Percentiles rank a stretch among this genome's conserved stretches.
Evolutionary conservation across 208 protist genomes (phyloP).

Genomic region (Crithidia bombi): DNA sequence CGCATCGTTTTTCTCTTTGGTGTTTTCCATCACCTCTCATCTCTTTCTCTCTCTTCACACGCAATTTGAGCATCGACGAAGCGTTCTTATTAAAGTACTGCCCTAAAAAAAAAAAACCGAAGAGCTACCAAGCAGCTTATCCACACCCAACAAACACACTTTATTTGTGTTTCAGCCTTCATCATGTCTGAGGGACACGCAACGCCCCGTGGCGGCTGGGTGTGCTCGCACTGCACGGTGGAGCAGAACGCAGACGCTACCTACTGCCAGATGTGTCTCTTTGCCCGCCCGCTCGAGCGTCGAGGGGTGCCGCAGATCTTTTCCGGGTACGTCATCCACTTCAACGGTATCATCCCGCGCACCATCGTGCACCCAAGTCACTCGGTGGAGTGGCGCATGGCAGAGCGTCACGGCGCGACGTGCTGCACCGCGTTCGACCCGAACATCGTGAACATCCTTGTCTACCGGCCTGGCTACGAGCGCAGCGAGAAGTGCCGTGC

Average conservation of each 20-base stretch:
- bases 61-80: too few species aligned
- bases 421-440: constrained; percentile 70
- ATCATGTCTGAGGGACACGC: constrained; percentile 7
- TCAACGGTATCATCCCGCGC: constrained; percentile 90
- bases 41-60: too few species aligned
- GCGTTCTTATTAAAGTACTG: too few species aligned
- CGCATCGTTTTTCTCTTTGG: too few species aligned
- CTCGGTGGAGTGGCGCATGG: constrained; percentile 91
- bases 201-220: constrained; percentile 37
- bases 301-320: constrained; percentile 86
- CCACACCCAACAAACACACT: too few species aligned
- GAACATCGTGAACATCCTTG: constrained; percentile 61
- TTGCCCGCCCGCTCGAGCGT: constrained; percentile 69
- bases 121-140: too few species aligned
- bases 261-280: constrained; percentile 77
- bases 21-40: too few species aligned
- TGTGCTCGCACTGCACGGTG: constrained; percentile 62
- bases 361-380: constrained; percentile 85
- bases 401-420: constrained; percentile 83
- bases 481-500: constrained; percentile 87
- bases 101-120: not conserved
- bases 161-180: too few species aligned
- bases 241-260: constrained; percentile 50
- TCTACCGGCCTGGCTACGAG: constrained; percentile 90
- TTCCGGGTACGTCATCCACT: constrained; percentile 81